Evolutionary conservation across 2,329 filamentous ascomycete species (phyloP), one percentile per base, ranked within the genome.

Genomic region (Aspergillus sp.): DNA sequence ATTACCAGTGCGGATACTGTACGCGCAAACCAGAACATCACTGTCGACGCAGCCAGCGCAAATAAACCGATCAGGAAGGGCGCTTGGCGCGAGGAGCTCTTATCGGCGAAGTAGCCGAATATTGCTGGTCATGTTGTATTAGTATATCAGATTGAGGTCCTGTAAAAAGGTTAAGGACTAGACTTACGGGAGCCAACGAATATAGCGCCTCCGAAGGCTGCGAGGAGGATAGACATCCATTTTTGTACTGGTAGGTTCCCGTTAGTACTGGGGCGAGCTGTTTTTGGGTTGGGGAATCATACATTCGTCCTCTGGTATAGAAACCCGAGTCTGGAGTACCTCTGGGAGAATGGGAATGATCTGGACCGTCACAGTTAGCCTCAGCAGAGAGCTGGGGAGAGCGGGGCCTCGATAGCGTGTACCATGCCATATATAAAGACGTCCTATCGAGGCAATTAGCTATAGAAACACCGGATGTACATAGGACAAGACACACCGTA

Each of bases 261-360:
- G 25, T 50, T n/a, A 43, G 45, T 17, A 37, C n/a, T 31, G 3
- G 27, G 9, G 27, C 1, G 19, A 47, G 47, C 48, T 17, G n/a
- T 1, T 11, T 11, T 25, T 19, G 27, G 8, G 23, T 9, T 4
- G 6, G 17, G 8, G 5, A n/a, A 37, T 81, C 79, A 39, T 81
- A 83, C 70, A 59, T 43, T 71, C 59, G 52, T 68, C 84, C 77
- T 50, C 74, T 66, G 31, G 67, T 21, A 69, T 49, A 8, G 63
- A 52, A 4, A 65, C 61, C 7, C 70, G 64, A 4, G 67, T 64
- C 52, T 66, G 62, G 19, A 91, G 74, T 1, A 87, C 84, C 61
- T 88, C 89, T 0, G 89, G 89, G 6, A 91, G 80, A 41, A 91
- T 87, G 0, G 89, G 89, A 0, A 91, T 83, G 35, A 91, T 83